Conservation (phyloP, 768 basidiomycete species). For the Hypholoma fasciculare region DNA sequence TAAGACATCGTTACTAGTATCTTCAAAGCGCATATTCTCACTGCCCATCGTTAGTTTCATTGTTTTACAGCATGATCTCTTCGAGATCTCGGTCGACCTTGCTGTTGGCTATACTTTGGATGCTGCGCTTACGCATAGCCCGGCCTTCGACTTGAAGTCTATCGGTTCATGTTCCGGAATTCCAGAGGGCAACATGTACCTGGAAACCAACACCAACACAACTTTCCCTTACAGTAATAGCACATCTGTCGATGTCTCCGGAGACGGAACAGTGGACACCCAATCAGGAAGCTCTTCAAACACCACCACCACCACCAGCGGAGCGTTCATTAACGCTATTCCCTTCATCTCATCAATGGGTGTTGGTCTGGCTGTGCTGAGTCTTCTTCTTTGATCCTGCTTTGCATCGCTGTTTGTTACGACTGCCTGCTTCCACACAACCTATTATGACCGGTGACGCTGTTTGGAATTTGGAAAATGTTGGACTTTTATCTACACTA, state of each 20-base stretch:
- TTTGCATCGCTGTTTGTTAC: background rate
- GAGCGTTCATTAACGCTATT: constrained; percentile 4
- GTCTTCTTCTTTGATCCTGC: constrained; percentile 16
- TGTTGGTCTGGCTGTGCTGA: constrained; percentile 11
- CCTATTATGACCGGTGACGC: constrained; percentile 4
- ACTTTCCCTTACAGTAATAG: constrained; percentile 59
- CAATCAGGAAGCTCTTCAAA: constrained; percentile 22
- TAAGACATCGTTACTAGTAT: constrained; percentile 25
- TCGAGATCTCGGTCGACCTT: constrained; percentile 82
- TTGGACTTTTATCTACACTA: constrained; percentile 1
- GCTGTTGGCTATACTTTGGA: constrained; percentile 87
- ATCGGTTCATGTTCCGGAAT: constrained; percentile 78
- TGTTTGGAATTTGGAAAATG: background rate
- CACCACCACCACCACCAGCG: constrained; percentile 15
- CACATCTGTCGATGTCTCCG: constrained; percentile 37
- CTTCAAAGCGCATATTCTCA: background rate
- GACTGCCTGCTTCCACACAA: constrained; percentile 8
- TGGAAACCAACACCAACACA: constrained; percentile 76
- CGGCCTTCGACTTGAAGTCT: constrained; percentile 69
- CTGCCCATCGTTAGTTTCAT: constrained; percentile 58
- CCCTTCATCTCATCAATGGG: constrained; percentile 16
- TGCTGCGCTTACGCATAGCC: constrained; percentile 65
- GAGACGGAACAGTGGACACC: constrained; percentile 37
- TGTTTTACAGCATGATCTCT: constrained; percentile 88
- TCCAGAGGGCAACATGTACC: constrained; percentile 69